Evolutionary conservation across 2,329 filamentous ascomycete species (phyloP).

Genomic region (Cryphonectria japonica): DNA sequence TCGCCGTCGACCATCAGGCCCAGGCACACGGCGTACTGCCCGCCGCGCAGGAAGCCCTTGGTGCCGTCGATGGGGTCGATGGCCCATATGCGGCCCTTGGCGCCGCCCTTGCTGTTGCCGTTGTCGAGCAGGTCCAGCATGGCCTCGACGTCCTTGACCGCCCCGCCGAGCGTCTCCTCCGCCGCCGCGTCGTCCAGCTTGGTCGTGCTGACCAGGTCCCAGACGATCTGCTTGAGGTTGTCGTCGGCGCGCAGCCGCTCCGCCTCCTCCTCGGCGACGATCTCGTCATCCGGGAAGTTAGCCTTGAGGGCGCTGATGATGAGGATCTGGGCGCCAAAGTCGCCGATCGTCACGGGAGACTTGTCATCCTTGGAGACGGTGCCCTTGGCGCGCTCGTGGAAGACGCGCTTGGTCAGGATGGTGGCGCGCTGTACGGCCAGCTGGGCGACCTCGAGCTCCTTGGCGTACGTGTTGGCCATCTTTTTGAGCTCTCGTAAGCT

Average conservation of each 20-base stretch:
- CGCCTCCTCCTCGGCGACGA: constrained; percentile 95
- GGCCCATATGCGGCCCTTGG: constrained; percentile 84
- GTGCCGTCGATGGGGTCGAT: constrained; percentile 98
- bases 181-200: constrained; percentile 69
- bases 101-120: constrained; percentile 72
- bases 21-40: constrained; percentile 95
- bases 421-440: constrained; percentile 82
- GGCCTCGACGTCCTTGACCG: constrained; percentile 65
- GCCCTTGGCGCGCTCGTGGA: constrained; percentile 86
- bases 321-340: constrained; percentile 95
- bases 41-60: constrained; percentile 93
- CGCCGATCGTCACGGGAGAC: constrained; percentile 95
- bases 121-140: constrained; percentile 68
- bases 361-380: constrained; percentile 94
- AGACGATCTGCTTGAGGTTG: constrained; percentile 74
- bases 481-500: constrained; percentile 34
- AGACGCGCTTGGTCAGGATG: constrained; percentile 58
- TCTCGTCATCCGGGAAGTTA: constrained; percentile 87
- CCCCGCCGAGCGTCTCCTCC: constrained; percentile 68
- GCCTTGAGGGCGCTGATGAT: constrained; percentile 89
- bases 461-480: constrained; percentile 71
- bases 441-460: constrained; percentile 82
- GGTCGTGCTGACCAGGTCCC: constrained; percentile 76
- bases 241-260: constrained; percentile 74
- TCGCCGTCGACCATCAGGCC: constrained; percentile 90